Evolutionary conservation across 345 rosid species (phyloP).

Genomic region (Euclidium syriacum): DNA sequence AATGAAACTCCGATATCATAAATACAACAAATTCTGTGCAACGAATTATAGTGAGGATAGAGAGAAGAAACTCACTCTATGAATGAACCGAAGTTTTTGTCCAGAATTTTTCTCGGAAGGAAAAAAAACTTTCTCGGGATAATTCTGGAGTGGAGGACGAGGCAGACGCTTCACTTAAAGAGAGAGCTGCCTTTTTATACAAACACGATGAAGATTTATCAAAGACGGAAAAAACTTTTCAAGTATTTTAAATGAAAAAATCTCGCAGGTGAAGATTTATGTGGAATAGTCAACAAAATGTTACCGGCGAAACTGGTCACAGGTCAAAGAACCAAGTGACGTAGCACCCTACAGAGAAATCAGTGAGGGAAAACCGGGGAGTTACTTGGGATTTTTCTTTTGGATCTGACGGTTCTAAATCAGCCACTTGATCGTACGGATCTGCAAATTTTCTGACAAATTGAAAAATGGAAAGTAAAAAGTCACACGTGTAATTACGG

Average conservation of each 20-base stretch:
- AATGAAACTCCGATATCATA: conserved; percentile 1
- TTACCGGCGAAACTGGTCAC: conserved; percentile 22
- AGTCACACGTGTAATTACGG: conserved; percentile 17
- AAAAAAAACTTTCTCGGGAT: conserved; percentile 1
- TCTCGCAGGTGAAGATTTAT: conserved; percentile 1
- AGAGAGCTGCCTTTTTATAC: conserved; percentile 26
- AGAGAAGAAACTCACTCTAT: conserved; percentile 28
- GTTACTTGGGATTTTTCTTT: background rate
- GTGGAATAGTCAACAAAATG: conserved; percentile 5
- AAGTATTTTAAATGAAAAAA: background rate
- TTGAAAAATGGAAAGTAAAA: background rate
- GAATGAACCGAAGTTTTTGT: background rate
- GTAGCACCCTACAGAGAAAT: conserved; percentile 12
- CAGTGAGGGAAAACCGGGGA: conserved; percentile 2
- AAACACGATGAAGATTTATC: background rate
- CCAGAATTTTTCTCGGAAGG: background rate
- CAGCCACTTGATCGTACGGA: conserved; percentile 8
- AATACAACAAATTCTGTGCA: background rate
- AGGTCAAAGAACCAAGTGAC: background rate
- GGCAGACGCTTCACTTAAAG: conserved; percentile 26
- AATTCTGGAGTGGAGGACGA: conserved; percentile 28
- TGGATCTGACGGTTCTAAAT: conserved; percentile 16
- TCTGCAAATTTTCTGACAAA: conserved; percentile 4
- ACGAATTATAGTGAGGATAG: background rate
- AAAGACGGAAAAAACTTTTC: background rate